Conservation (phyloP, 2,329 filamentous ascomycete species). For the Alternaria longipes region DNA sequence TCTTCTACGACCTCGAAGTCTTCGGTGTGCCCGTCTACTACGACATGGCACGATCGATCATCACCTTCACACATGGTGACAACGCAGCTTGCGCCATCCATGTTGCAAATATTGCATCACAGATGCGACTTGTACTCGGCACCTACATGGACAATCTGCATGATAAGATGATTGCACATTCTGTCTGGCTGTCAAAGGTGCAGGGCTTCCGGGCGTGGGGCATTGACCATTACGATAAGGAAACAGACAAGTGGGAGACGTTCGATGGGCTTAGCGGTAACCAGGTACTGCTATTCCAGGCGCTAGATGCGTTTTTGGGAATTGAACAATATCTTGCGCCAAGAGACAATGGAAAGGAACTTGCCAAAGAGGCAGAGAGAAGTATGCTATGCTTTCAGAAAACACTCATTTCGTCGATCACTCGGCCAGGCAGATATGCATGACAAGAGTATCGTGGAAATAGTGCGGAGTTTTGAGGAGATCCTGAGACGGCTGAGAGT, state of each 20-base stretch:
- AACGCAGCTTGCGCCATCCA: background rate
- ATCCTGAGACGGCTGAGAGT: too few relatives aligned
- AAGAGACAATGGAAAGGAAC: slow-evolving; percentile 5
- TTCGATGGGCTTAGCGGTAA: slow-evolving; percentile 11
- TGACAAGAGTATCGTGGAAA: too few relatives aligned
- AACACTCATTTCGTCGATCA: slow-evolving; percentile 3
- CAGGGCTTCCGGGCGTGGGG: slow-evolving; percentile 15
- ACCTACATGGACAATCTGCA: slow-evolving; percentile 10
- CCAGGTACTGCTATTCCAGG: slow-evolving; percentile 9
- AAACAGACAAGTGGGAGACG: background rate
- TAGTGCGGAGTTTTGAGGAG: too few relatives aligned
- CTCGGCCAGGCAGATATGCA: background rate
- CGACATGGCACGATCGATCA: too few relatives aligned
- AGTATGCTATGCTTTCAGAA: slow-evolving; percentile 1
- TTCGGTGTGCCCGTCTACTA: too few relatives aligned
- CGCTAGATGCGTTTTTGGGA: slow-evolving; percentile 14
- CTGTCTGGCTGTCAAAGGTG: slow-evolving; percentile 10
- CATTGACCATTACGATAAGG: background rate
- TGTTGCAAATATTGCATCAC: slow-evolving; percentile 3
- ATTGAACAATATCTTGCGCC: slow-evolving; percentile 10
- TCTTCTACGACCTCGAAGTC: too few relatives aligned
- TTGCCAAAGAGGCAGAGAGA: slow-evolving; percentile 10
- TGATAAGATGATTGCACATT: slow-evolving; percentile 6
- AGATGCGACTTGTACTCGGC: slow-evolving; percentile 1
- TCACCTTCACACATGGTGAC: too few relatives aligned